Evolutionary conservation across 768 basidiomycete species (phyloP), one percentile per base, ranked within the genome.

Genomic region (Tricholoma hemisulphureum): DNA sequence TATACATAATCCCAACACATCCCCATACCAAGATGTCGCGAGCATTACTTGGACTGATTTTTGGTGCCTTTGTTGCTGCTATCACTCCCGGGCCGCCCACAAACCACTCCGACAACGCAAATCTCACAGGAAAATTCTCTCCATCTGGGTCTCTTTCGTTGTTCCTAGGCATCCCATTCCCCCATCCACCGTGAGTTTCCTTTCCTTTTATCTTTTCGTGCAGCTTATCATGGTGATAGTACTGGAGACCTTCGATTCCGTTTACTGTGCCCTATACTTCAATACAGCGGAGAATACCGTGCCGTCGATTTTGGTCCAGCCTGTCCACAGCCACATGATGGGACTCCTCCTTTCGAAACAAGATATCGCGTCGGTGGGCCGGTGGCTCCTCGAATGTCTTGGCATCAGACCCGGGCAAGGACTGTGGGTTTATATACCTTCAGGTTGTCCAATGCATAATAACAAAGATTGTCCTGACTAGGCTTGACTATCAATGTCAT

Each of bases 141-240:
- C 65, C 64, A 3, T 68, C 73, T 37, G 75, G 73, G 1, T 43
- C 57, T 3, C 62, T 76, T 2, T 63, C 73, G 18, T 70, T 75
- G 49, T 83, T 80, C 59, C 65, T 80, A 2, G 80, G 81, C 2
- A 80, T 83, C 39, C 81, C 81, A 4, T 83, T 77, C 54, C 81
- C 81, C 1, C 63, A 75, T 58, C 74, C 81, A 18, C 80, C 81
- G 82, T 83, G 60, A 61, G 80, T 68, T 45, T 45, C 10, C 9
- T 28, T 32, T 3, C 24, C 8, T n/a, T 10, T 10, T 4, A 28
- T 21, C 51, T 61, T 31, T 14, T 54, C 49, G 10, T 8, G 13
- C 39, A n/a, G 13, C 37, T 26, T 51, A n/a, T 23, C 6, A 43
- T 45, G 32, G 21, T 54, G 5, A 51, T 34, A 80, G 77, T 7